A percentile compares a stretch with the other conserved stretches of the same genome.
phyloP scores from a whole-genome alignment of 2,329 filamentous ascomycete genomes.

The Alternaria atra region DNA sequence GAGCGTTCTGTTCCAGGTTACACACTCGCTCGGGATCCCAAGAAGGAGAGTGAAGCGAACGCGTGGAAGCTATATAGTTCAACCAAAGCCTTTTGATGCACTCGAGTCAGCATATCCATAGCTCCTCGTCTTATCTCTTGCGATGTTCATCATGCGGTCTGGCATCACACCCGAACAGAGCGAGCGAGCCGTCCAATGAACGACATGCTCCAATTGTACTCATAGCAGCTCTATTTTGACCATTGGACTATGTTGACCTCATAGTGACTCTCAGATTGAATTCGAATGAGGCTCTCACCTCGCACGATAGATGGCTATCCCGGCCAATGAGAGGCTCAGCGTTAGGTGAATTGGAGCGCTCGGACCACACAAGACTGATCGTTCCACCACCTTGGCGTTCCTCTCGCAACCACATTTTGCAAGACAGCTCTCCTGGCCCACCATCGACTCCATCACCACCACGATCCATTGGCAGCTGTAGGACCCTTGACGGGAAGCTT shows the following conservation, averaged over 20 bases:
- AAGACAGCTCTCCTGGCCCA: conserved; percentile 34
- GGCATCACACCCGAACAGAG: background rate
- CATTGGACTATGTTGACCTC: background rate
- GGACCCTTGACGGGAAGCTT: conserved; percentile 48
- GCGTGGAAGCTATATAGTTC: background rate
- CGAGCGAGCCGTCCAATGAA: background rate
- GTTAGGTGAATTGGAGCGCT: conserved; percentile 8
- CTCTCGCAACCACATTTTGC: conserved; percentile 27
- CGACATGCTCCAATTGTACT: background rate
- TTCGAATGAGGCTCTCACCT: background rate
- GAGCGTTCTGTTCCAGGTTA: conserved; percentile 20
- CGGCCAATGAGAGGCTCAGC: conserved; percentile 2
- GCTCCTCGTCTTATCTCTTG: background rate
- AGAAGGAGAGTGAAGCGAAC: background rate
- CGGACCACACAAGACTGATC: conserved; percentile 13
- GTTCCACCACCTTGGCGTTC: conserved; percentile 25
- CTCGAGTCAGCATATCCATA: background rate
- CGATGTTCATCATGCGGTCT: background rate
- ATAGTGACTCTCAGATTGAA: background rate
- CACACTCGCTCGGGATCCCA: conserved; percentile 17
- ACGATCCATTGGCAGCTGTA: conserved; percentile 50
- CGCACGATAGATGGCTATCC: background rate
- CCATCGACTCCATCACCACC: conserved; percentile 43
- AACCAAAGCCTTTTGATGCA: background rate
- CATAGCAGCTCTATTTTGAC: too few relatives aligned